A percentile compares a stretch with the other conserved stretches of the same genome.
These are phyloP conservation scores for Mycena amicta DNA, from an alignment of 768 basidiomycete species.

Conservation along the genomic window DNA sequence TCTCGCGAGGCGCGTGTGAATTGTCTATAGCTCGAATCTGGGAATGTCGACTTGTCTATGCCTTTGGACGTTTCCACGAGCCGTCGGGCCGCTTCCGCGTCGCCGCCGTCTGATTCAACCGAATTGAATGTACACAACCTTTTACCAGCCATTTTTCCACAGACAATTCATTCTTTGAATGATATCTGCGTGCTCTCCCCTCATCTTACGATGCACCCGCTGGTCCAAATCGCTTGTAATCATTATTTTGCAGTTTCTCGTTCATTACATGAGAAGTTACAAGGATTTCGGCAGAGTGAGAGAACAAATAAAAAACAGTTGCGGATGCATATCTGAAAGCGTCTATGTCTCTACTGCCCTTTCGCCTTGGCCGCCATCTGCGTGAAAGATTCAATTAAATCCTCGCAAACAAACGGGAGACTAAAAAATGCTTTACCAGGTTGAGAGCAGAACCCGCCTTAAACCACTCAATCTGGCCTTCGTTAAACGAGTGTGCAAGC, in stretches of 20 bases:
- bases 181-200: too few species aligned
- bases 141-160: too few species aligned
- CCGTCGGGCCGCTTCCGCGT: too few species aligned
- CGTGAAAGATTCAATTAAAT: conserved; percentile 13
- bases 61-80: too few species aligned
- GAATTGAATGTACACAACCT: too few species aligned
- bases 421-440: conserved; percentile 65
- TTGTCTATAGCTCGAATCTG: too few species aligned
- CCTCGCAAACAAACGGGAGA: neutral
- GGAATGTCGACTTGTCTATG: too few species aligned
- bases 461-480: conserved; percentile 98
- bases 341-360: conserved; percentile 27
- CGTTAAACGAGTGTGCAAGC: conserved; percentile 93
- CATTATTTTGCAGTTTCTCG: neutral
- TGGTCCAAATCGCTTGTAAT: too few species aligned
- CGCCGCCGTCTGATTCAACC: too few species aligned
- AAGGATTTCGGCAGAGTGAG: conserved; percentile 12
- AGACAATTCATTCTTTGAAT: too few species aligned
- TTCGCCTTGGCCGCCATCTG: conserved; percentile 75
- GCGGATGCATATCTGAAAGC: conserved; percentile 5
- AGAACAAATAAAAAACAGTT: conserved; percentile 5
- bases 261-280: conserved; percentile 13
- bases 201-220: too few species aligned
- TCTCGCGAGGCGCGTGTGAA: too few species aligned
- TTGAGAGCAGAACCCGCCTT: conserved; percentile 95